Evolutionary conservation across 176 grass and related monocot species (phyloP).

Genomic region (Cocos nucifera): DNA sequence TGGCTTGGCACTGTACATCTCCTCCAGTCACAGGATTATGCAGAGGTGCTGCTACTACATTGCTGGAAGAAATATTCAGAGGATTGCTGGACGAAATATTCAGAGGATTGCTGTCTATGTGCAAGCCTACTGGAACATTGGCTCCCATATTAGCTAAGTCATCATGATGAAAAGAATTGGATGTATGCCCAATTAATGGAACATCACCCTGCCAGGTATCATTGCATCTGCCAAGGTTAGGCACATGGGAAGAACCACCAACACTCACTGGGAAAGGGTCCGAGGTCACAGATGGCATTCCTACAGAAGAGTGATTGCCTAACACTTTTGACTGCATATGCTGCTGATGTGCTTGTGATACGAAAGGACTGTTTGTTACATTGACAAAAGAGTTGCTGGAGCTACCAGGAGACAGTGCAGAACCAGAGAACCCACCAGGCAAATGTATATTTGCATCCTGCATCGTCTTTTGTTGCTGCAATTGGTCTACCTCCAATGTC

Average conservation of each 20-base stretch:
- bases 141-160: slow-evolving; percentile 24
- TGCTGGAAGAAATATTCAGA: slow-evolving; percentile 20
- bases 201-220: slow-evolving; percentile 23
- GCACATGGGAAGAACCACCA: slow-evolving; percentile 29
- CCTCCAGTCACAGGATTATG: slow-evolving; percentile 39
- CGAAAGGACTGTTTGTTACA: slow-evolving; percentile 27
- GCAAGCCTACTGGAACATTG: slow-evolving; percentile 12
- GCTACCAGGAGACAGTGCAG: slow-evolving; percentile 18
- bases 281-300: slow-evolving; percentile 16
- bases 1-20: slow-evolving; percentile 33
- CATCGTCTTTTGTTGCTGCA: slow-evolving; percentile 39
- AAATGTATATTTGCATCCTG: slow-evolving; percentile 40
- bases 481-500: slow-evolving; percentile 36
- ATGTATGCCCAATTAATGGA: slow-evolving; percentile 29
- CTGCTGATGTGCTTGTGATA: slow-evolving; percentile 34
- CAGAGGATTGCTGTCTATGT: slow-evolving; percentile 14
- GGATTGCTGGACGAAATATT: slow-evolving; percentile 20
- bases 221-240: slow-evolving; percentile 26
- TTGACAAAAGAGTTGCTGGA: slow-evolving; percentile 25
- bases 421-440: slow-evolving; percentile 29
- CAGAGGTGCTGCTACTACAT: slow-evolving; percentile 11
- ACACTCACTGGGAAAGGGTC: slow-evolving; percentile 13
- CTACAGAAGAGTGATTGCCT: slow-evolving; percentile 28
- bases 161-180: slow-evolving; percentile 24
- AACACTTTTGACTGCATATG: slow-evolving; percentile 27